Evolutionary conservation across 768 basidiomycete species (phyloP).

Genomic region (Boletus vermiculosoides): DNA sequence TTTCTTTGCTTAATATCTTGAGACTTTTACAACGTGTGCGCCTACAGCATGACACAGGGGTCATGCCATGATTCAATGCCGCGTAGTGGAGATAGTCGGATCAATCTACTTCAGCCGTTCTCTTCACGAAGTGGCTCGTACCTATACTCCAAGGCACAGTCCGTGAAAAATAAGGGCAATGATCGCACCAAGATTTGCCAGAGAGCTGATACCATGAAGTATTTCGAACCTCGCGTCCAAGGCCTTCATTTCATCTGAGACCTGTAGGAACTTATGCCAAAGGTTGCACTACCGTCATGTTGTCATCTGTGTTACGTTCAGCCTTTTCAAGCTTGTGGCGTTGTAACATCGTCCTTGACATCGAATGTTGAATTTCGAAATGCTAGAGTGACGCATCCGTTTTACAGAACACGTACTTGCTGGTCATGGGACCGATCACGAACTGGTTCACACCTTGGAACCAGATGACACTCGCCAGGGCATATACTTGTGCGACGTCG

Average conservation of each 20-base stretch:
- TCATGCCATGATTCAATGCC: neutral
- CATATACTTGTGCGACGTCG: constrained; percentile 67
- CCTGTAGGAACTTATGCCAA: constrained; percentile 42
- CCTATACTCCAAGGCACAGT: constrained; percentile 58
- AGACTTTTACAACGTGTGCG: neutral
- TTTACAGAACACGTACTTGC: constrained; percentile 45
- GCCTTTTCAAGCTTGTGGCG: constrained; percentile 72
- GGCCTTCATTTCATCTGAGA: constrained; percentile 66
- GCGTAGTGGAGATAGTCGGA: neutral
- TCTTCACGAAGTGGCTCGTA: constrained; percentile 33
- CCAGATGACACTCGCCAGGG: constrained; percentile 43
- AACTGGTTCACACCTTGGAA: constrained; percentile 63
- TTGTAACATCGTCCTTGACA: constrained; percentile 67
- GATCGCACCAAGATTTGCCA: constrained; percentile 62
- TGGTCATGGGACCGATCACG: constrained; percentile 70
- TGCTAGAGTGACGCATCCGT: neutral
- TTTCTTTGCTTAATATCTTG: constrained; percentile 27
- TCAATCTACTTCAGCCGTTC: neutral
- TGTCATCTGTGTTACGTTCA: constrained; percentile 66
- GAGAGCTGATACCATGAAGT: constrained; percentile 67
- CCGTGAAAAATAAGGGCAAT: constrained; percentile 66
- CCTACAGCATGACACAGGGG: neutral
- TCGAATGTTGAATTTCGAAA: neutral
- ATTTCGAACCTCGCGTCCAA: constrained; percentile 64
- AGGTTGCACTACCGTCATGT: constrained; percentile 52